Base-by-base conservation (phyloP, 2,329 filamentous ascomycete species). In the Colletotrichum sp. region DNA sequence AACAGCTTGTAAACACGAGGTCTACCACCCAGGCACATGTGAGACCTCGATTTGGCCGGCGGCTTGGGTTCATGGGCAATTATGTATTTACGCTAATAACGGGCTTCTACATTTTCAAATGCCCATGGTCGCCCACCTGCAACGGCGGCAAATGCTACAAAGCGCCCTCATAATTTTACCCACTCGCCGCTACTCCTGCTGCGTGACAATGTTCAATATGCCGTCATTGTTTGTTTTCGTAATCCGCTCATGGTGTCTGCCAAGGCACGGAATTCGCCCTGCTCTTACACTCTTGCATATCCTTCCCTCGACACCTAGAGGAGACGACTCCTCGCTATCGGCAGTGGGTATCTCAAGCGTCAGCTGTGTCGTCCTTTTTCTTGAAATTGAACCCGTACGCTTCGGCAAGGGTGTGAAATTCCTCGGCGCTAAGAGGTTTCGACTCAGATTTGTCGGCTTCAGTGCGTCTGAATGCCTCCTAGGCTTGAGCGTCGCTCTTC, bases 401-500 rank as follows among this genome's bases (percentile, higher is more conserved):
- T 52, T 52, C n/a, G 44, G 44, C 44, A 22, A 52, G 44, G 2
- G 44, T 52, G 11, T 13, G 1, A 2, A 52, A 52, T 22, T 52
- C 44, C 11, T 2, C 44, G 44, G 44, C n/a, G 44, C 44, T 52
- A 52, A 52, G 44, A 52, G 44, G n/a, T 0, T 52, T 52, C 44
- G 11, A 5, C 44, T 52, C 44, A 52, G n/a, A 28, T 59, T 6
- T 59, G 22, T 22, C 13, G 22, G 1, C 55, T 27, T 16, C 27
- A 16, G 55, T 16, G 12, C 57, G 11, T 32, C n/a, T 13, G 27
- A 32, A n/a, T 60, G 59, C 59, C 59, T 63, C 12, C 59, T 60
- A 76, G 16, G 71, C 55, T 63, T 77, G 52, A 39, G 71, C 67
- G 4, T 59, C 55, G 32, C 64, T 60, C 64, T 73, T 69, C 22